Evolutionary conservation across 2,329 filamentous ascomycete species (phyloP).

Genomic region (Alternaria novae-zelandiae): DNA sequence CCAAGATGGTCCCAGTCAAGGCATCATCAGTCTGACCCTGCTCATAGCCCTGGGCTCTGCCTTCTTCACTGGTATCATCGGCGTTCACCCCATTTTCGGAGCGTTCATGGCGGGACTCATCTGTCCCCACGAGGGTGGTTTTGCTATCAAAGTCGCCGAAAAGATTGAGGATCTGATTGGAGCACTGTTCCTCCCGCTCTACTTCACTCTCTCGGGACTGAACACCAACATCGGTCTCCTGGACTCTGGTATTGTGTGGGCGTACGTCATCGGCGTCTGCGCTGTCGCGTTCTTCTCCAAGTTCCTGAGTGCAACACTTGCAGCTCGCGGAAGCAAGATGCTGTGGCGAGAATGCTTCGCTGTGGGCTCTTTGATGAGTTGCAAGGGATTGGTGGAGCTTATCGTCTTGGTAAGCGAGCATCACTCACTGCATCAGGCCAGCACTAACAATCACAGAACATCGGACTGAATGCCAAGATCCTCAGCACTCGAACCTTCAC

Average conservation of each 20-base stretch:
- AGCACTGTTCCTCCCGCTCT: slow-evolving; percentile 84
- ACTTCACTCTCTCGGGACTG: slow-evolving; percentile 90
- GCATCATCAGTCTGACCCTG: slow-evolving; percentile 81
- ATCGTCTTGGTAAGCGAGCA: slow-evolving; percentile 79
- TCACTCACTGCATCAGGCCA: neutral
- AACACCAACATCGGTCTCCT: slow-evolving; percentile 87
- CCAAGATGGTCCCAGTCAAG: slow-evolving; percentile 86
- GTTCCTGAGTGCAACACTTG: slow-evolving; percentile 79
- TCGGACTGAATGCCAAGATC: slow-evolving; percentile 83
- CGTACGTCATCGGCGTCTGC: slow-evolving; percentile 84
- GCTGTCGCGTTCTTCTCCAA: slow-evolving; percentile 84
- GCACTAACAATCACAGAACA: slow-evolving; percentile 61
- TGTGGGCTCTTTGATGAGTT: slow-evolving; percentile 93
- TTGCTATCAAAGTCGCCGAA: slow-evolving; percentile 88
- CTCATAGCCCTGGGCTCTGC: slow-evolving; percentile 78
- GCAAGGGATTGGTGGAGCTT: slow-evolving; percentile 91
- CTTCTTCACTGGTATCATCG: slow-evolving; percentile 90
- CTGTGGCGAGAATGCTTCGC: slow-evolving; percentile 90
- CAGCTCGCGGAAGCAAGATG: slow-evolving; percentile 76
- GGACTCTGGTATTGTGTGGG: slow-evolving; percentile 83
- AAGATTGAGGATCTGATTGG: slow-evolving; percentile 93
- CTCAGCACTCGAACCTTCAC: slow-evolving; percentile 83
- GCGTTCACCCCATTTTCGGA: slow-evolving; percentile 93
- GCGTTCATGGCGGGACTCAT: slow-evolving; percentile 90
- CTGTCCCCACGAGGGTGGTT: slow-evolving; percentile 86